Evolutionary conservation across 192 early-diverging fungal genomes (phyloP).

Genomic region (Cetraspora pellucida): DNA sequence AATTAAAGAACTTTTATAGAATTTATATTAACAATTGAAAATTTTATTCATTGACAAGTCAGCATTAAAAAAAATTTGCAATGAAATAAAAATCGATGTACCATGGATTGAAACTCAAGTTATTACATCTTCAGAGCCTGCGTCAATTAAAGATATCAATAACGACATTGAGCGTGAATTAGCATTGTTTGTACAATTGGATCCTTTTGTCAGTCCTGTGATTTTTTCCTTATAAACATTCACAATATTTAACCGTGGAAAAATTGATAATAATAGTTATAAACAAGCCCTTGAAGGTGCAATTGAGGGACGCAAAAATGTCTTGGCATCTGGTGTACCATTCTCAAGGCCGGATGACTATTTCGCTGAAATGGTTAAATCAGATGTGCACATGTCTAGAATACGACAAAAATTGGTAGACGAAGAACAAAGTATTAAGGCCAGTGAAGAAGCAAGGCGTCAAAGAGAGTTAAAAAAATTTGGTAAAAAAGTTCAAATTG

Average conservation of each 20-base stretch:
- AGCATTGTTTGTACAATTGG: slow-evolving; percentile 57
- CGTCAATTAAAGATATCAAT: slow-evolving; percentile 63
- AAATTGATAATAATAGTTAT: slow-evolving; percentile 49
- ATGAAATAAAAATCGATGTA: slow-evolving; percentile 63
- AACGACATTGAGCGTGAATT: slow-evolving; percentile 93
- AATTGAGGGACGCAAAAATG: slow-evolving; percentile 61
- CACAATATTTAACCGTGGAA: not conserved
- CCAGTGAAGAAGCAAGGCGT: slow-evolving; percentile 80
- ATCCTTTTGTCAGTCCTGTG: not conserved
- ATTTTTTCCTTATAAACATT: not conserved
- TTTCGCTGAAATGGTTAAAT: slow-evolving; percentile 99
- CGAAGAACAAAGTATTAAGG: slow-evolving; percentile 78
- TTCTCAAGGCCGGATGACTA: slow-evolving; percentile 91
- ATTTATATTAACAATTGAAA: too few species aligned
- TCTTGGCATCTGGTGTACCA: slow-evolving; percentile 67
- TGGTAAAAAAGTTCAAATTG: slow-evolving; percentile 94
- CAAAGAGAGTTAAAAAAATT: slow-evolving; percentile 94
- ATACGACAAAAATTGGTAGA: slow-evolving; percentile 86
- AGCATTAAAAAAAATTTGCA: slow-evolving; percentile 59
- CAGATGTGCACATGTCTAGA: slow-evolving; percentile 91
- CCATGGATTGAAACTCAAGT: slow-evolving; percentile 74
- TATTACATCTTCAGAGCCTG: slow-evolving; percentile 57
- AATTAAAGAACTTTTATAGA: too few species aligned
- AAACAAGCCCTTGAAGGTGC: slow-evolving; percentile 86
- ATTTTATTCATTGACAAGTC: slow-evolving; percentile 47